Base-by-base conservation (phyloP, 2,329 filamentous ascomycete genomes). In the Trichoderma guizhouense region DNA sequence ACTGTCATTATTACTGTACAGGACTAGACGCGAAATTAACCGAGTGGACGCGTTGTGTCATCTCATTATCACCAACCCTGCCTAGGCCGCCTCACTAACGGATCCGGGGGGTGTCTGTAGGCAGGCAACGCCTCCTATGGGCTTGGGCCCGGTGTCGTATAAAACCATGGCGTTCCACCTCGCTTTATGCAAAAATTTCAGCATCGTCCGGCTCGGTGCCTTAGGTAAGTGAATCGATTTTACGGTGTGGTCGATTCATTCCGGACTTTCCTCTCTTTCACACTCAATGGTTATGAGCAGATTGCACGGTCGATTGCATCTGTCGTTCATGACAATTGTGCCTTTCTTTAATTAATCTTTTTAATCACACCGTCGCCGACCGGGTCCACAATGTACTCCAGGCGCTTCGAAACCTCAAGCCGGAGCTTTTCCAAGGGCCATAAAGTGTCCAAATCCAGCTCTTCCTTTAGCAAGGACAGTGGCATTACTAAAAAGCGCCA, bases 401-500 rank as follows among this genome's bases (percentile, higher is more conserved):
- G 83, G 78, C 83, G 83, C 72, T 81, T 82, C 65, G 84, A 87
- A 51, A 78, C 79, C 39, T 82, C 82, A 36, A 85, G 76, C 82
- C 86, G 82, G 80, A 88, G 85, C 80, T 87, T 87, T 72, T 86
- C 86, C 67, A 88, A 87, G 74, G 80, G 83, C 73, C 84, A 68
- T 8, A 87, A 86, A 73, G 76, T 76, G 28, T 83, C 80, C 75
- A 88, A 86, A 74, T 85, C 86, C 5, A 87, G 80, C 76, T 83
- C 86, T 3, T 89, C 64, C 7, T 69, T 69, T 12, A 62, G 57
- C 57, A 88, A 87, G 74, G 84, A 85, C 28, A 81, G 83, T 55
- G 87, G 87, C 2, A 81, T 89, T 18, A 85, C 85, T 32, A 89
- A 89, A 78, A 82, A 84, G 74, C 85, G 86, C 73, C 86, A 86